Evolutionary conservation across 1,139 yeast genomes (phyloP).

Genomic region (Cylindricascospora bacillispora): DNA sequence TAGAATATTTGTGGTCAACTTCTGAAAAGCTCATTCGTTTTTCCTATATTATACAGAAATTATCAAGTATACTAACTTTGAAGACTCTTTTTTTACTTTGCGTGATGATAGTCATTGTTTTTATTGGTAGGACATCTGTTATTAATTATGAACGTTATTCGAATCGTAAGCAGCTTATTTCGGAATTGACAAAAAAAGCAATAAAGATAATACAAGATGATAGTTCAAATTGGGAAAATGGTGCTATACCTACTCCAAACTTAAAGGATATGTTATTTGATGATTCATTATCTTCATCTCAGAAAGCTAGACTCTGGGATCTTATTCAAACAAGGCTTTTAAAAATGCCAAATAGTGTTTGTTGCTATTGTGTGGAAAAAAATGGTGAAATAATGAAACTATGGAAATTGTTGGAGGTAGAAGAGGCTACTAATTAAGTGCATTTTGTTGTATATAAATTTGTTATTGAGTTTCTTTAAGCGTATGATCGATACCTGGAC

Average conservation of each 20-base stretch:
- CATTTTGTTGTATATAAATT: too few species aligned
- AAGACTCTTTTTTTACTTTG: background rate
- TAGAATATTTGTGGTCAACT: background rate
- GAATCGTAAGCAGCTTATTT: conserved; percentile 7
- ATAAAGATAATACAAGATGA: conserved; percentile 32
- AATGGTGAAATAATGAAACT: conserved; percentile 77
- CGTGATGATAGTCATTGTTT: background rate
- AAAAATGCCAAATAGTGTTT: conserved; percentile 26
- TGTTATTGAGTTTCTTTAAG: too few species aligned
- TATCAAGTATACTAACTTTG: too few species aligned
- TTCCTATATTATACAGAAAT: background rate
- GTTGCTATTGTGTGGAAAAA: conserved; percentile 34
- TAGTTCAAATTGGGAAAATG: conserved; percentile 17
- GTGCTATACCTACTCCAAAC: conserved; percentile 65
- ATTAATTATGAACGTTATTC: background rate
- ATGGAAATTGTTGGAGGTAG: too few species aligned
- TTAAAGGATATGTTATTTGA: conserved; percentile 51
- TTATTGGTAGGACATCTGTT: background rate
- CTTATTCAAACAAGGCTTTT: conserved; percentile 45
- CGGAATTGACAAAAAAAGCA: conserved; percentile 27
- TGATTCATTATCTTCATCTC: conserved; percentile 29
- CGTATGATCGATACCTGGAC: too few species aligned
- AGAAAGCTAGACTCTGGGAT: conserved; percentile 47
- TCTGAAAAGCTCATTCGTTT: too few species aligned
- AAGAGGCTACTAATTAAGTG: too few species aligned